Percentiles rank a stretch among this genome's conserved stretches.
These are phyloP conservation scores for Boletus coccyginus DNA, from an alignment of 768 basidiomycete genomes.

Conservation along the genomic window DNA sequence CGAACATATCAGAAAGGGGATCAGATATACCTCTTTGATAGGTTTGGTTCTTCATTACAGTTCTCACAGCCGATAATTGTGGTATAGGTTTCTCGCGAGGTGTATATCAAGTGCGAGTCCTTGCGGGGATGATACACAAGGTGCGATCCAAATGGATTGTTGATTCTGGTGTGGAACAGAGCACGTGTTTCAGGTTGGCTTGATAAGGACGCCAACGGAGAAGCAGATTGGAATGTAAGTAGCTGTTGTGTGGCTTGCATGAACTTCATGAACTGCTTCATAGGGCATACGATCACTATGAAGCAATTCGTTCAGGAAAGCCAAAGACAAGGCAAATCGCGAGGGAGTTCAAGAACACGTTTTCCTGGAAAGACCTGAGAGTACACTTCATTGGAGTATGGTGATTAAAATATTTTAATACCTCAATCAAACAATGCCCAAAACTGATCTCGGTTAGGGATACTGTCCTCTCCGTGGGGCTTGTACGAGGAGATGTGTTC, in stretches of 20 bases:
- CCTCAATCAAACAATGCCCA: neutral
- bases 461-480: slow-evolving; percentile 11
- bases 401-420: neutral
- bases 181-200: neutral
- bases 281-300: slow-evolving; percentile 16
- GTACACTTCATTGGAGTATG: slow-evolving; percentile 2
- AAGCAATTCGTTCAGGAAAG: slow-evolving; percentile 7
- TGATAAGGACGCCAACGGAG: slow-evolving; percentile 19
- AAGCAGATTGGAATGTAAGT: slow-evolving; percentile 18
- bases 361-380: slow-evolving; percentile 16
- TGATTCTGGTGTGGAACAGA: neutral
- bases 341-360: slow-evolving; percentile 40
- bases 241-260: neutral
- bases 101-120: slow-evolving; percentile 39
- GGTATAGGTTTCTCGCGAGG: slow-evolving; percentile 42
- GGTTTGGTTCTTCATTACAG: neutral
- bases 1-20: slow-evolving; percentile 32
- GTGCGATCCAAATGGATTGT: slow-evolving; percentile 8
- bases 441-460: neutral
- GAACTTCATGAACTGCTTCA: neutral
- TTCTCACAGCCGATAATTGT: neutral
- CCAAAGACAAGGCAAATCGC: slow-evolving; percentile 14
- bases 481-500: slow-evolving; percentile 5
- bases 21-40: slow-evolving; percentile 36
- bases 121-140: slow-evolving; percentile 41